phyloP scores from a whole-genome alignment of 805 yeast genomes.

The Teunomyces aglyptinius region DNA sequence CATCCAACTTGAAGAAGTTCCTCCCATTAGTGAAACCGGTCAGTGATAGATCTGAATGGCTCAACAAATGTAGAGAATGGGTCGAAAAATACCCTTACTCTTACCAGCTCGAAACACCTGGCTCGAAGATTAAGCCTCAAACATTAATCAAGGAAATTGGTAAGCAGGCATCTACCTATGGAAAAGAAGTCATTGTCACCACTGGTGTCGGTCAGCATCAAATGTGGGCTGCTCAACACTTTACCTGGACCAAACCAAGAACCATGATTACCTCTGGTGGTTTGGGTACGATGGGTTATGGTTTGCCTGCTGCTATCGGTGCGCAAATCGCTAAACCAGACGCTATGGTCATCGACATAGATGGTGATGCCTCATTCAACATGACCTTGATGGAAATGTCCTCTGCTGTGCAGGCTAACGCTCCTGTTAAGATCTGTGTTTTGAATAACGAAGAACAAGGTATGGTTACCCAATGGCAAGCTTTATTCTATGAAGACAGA shows the following conservation, averaged over 20 bases:
- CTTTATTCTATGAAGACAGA: constrained; percentile 93
- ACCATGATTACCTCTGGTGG: constrained; percentile 98
- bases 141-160: constrained; percentile 80
- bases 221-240: constrained; percentile 99
- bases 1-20: constrained; percentile 68
- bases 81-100: constrained; percentile 81
- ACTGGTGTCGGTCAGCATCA: constrained; percentile 99
- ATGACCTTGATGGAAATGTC: constrained; percentile 94
- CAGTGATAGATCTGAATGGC: constrained; percentile 75
- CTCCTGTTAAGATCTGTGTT: constrained; percentile 86
- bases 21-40: constrained; percentile 69
- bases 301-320: constrained; percentile 97
- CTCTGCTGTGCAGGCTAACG: constrained; percentile 89
- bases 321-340: constrained; percentile 97
- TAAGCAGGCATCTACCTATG: constrained; percentile 59
- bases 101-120: constrained; percentile 79
- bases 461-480: constrained; percentile 99
- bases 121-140: constrained; percentile 85
- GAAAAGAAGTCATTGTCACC: constrained; percentile 80
- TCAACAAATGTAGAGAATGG: constrained; percentile 72
- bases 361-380: constrained; percentile 98
- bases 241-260: constrained; percentile 91
- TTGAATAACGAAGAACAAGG: constrained; percentile 99
- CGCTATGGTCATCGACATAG: constrained; percentile 92
- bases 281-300: constrained; percentile 98